Conservation (phyloP, 148 eudicot genomes). For the Dianthus caryophyllus region DNA sequence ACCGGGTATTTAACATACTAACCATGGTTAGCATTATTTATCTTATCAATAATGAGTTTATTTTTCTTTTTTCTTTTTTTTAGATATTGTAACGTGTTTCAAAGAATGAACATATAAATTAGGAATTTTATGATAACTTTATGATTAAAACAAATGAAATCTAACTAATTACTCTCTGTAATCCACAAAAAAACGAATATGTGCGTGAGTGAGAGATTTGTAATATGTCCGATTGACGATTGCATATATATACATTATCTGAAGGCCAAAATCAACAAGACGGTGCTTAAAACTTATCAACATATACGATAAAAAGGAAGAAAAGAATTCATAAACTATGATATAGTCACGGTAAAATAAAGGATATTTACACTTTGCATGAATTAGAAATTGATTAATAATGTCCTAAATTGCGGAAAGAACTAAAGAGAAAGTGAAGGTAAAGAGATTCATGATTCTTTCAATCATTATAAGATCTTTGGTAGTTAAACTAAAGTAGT, state of each 20-base stretch:
- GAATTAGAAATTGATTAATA: not conserved
- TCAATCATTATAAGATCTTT: constrained; percentile 26
- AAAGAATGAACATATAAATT: no score
- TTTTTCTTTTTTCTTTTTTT: no score
- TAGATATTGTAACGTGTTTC: no score
- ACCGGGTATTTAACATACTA: no score
- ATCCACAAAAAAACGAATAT: not conserved
- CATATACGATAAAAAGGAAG: not conserved
- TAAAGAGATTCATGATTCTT: constrained; percentile 11
- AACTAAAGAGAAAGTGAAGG: not conserved
- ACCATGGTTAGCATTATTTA: no score
- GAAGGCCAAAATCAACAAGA: constrained; percentile 3
- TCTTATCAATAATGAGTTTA: no score
- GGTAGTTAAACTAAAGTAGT: constrained; percentile 17
- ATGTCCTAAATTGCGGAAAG: constrained; percentile 25
- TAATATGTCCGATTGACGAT: not conserved
- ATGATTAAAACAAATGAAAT: no score
- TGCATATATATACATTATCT: not conserved
- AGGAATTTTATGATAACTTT: no score
- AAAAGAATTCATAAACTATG: not conserved
- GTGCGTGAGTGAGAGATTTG: not conserved
- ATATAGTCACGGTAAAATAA: constrained; percentile 5
- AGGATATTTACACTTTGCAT: constrained; percentile 4
- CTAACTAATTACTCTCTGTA: no score
- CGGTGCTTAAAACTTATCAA: constrained; percentile 12